Percentiles rank a stretch among this genome's conserved stretches.
Conservation (phyloP, 2,329 filamentous ascomycete species). For the Leptodontidium sp. region DNA sequence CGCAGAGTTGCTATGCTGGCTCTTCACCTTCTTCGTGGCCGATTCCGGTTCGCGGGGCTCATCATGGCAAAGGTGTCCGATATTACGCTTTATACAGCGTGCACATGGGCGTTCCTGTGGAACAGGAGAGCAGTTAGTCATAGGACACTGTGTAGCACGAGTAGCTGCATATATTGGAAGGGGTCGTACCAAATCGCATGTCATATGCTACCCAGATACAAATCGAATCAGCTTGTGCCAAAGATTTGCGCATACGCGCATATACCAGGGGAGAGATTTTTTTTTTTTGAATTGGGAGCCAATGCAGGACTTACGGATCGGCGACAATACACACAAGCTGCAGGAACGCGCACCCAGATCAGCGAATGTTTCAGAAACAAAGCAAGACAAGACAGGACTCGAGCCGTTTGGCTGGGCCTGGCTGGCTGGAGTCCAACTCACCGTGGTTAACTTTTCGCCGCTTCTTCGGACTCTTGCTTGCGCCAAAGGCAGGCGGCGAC, state of each 20-base stretch:
- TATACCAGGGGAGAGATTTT: conserved; percentile 40
- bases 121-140: conserved; percentile 44
- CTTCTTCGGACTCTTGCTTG: conserved; percentile 75
- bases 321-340: conserved; percentile 89
- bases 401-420: conserved; percentile 24
- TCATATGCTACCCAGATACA: conserved; percentile 76
- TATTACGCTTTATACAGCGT: conserved; percentile 97
- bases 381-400: conserved; percentile 26
- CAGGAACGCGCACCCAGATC: conserved; percentile 52
- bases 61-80: conserved; percentile 97
- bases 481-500: conserved; percentile 44
- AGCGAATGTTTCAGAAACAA: conserved; percentile 43
- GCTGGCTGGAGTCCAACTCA: conserved; percentile 55
- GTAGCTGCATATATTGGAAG: conserved; percentile 43
- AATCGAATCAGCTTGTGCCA: conserved; percentile 48
- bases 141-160: conserved; percentile 44
- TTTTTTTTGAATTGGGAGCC: conserved; percentile 38
- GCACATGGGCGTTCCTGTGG: conserved; percentile 91
- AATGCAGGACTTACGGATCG: conserved; percentile 78
- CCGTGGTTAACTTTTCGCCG: conserved; percentile 90
- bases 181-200: conserved; percentile 82
- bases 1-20: conserved; percentile 62
- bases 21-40: conserved; percentile 76
- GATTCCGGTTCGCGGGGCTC: conserved; percentile 86
- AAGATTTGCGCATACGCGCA: conserved; percentile 46